Conservation (phyloP, 2,329 filamentous ascomycete genomes). For the Coleophoma cylindrospora region DNA sequence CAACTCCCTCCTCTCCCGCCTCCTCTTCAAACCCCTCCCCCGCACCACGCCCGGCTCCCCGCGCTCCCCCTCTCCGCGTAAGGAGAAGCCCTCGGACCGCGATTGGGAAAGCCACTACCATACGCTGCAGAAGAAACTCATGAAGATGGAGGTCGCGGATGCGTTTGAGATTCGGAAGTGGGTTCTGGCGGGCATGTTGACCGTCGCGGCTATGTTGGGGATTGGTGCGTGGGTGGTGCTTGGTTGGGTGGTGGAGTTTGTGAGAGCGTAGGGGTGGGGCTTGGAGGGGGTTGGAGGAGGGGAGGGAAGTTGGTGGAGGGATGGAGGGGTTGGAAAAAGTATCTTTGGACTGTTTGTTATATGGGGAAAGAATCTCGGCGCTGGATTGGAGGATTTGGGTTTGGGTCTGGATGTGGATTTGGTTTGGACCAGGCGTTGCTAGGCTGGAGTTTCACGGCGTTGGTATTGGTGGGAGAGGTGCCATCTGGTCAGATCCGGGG, state of each 20-base stretch:
- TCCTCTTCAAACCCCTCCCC: neutral
- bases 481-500: too few relatives aligned
- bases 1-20: neutral
- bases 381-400: too few relatives aligned
- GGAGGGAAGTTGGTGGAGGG: too few relatives aligned
- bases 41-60: conserved; percentile 21
- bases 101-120: conserved; percentile 18
- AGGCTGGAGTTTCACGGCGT: too few relatives aligned
- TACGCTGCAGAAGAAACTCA: conserved; percentile 25
- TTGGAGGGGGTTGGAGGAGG: too few relatives aligned
- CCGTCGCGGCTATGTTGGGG: neutral
- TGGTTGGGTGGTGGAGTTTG: neutral
- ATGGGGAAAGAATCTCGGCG: too few relatives aligned
- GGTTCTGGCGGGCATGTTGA: conserved; percentile 17
- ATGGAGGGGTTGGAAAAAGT: too few relatives aligned
- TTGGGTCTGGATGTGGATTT: too few relatives aligned
- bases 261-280: neutral
- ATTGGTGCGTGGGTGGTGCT: neutral
- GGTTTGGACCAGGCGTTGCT: too few relatives aligned
- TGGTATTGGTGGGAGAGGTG: too few relatives aligned
- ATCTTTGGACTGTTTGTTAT: too few relatives aligned
- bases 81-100: neutral
- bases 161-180: conserved; percentile 24
- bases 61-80: neutral
- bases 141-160: conserved; percentile 26